Conservation (phyloP, 1,284 basidiomycete species). For the Marasmius oreades region DNA sequence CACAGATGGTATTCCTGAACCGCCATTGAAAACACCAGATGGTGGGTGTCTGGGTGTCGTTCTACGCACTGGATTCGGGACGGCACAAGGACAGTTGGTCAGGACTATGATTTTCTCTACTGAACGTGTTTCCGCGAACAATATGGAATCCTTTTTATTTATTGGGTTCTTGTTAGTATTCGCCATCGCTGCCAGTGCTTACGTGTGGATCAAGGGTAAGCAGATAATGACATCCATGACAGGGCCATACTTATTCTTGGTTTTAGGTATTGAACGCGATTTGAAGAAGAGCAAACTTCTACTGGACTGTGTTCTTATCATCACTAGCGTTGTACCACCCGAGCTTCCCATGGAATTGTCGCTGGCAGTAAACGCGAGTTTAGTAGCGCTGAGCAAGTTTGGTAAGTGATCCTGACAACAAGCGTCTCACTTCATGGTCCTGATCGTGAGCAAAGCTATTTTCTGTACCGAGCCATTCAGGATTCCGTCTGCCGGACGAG, state of each 20-base stretch:
- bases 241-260: background rate
- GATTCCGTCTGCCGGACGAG: conserved; percentile 89
- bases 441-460: conserved; percentile 58
- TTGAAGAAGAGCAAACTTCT: conserved; percentile 92
- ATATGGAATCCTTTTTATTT: conserved; percentile 90
- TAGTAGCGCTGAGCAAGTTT: conserved; percentile 91
- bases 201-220: conserved; percentile 91
- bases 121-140: conserved; percentile 93
- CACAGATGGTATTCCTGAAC: conserved; percentile 10
- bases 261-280: conserved; percentile 77
- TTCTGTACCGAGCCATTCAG: conserved; percentile 98
- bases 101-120: conserved; percentile 97
- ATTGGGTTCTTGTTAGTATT: conserved; percentile 96
- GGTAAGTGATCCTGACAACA: conserved; percentile 43
- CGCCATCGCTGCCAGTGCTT: conserved; percentile 92
- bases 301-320: conserved; percentile 90
- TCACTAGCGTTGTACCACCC: conserved; percentile 94
- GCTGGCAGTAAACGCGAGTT: conserved; percentile 89
- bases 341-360: conserved; percentile 96
- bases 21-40: conserved; percentile 64
- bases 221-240: conserved; percentile 3
- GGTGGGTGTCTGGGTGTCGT: conserved; percentile 89
- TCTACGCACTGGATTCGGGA: conserved; percentile 94
- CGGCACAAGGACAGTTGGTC: conserved; percentile 88
- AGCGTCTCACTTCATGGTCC: background rate